phyloP scores from a whole-genome alignment of 805 yeast species.

The Hanseniaspora pseudoguilliermondii region DNA sequence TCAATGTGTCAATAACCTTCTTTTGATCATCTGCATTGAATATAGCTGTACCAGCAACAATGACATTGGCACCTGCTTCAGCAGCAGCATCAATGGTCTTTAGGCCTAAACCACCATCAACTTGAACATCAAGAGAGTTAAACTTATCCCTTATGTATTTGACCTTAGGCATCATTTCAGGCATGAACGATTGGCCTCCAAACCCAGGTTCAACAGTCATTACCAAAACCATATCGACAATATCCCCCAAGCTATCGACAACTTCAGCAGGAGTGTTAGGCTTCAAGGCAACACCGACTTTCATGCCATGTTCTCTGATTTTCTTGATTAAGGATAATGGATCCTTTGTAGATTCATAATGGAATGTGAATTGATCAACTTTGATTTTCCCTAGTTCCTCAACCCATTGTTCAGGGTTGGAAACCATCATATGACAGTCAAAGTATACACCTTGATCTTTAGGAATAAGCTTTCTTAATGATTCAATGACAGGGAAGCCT shows the following conservation, averaged over 20 bases:
- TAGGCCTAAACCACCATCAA: slow-evolving; percentile 89
- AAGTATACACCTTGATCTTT: slow-evolving; percentile 44
- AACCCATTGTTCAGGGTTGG: slow-evolving; percentile 86
- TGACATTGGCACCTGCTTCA: slow-evolving; percentile 94
- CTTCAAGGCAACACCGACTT: slow-evolving; percentile 86
- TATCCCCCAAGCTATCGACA: slow-evolving; percentile 57
- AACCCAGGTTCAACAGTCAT: slow-evolving; percentile 99
- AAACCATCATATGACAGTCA: slow-evolving; percentile 98
- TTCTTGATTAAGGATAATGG: slow-evolving; percentile 61
- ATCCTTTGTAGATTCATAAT: slow-evolving; percentile 78
- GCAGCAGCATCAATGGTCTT: slow-evolving; percentile 81
- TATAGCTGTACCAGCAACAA: slow-evolving; percentile 93
- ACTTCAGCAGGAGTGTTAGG: slow-evolving; percentile 86
- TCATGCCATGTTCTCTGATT: slow-evolving; percentile 72
- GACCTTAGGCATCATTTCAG: slow-evolving; percentile 93
- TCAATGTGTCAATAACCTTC: slow-evolving; percentile 58
- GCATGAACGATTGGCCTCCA: slow-evolving; percentile 95
- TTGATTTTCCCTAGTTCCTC: slow-evolving; percentile 84
- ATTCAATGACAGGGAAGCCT: slow-evolving; percentile 79
- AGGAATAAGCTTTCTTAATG: slow-evolving; percentile 68
- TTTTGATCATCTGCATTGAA: slow-evolving; percentile 73
- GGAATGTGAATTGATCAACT: slow-evolving; percentile 93
- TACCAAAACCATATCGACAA: slow-evolving; percentile 84
- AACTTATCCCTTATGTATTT: slow-evolving; percentile 55
- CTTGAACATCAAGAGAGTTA: slow-evolving; percentile 80